Percentiles rank a stretch among this genome's conserved stretches.
phyloP scores from a whole-genome alignment of 208 protist species.

The Leishmania braziliensis region DNA sequence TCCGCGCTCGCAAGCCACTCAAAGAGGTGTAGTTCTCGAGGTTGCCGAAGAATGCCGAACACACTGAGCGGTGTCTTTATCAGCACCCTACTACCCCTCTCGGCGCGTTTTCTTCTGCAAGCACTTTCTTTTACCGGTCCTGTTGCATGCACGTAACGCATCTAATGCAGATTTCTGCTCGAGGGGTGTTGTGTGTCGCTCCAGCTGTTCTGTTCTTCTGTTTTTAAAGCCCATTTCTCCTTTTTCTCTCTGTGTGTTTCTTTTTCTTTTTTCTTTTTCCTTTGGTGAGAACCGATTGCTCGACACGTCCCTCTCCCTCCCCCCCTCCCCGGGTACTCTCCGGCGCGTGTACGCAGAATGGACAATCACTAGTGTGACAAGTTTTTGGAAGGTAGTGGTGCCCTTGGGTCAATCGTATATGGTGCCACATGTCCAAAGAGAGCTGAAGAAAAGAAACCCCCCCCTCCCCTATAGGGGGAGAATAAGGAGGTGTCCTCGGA shows the following conservation, averaged over 20 bases:
- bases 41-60: neutral
- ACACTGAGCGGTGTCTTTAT: neutral
- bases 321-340: neutral
- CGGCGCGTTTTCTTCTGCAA: neutral
- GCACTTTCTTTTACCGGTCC: neutral
- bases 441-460: neutral
- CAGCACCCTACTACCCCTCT: neutral
- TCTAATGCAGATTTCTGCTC: neutral
- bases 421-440: neutral
- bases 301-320: neutral
- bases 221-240: neutral
- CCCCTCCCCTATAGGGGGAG: neutral
- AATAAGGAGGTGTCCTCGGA: neutral
- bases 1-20: constrained; percentile 87
- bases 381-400: neutral
- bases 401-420: neutral
- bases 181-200: neutral
- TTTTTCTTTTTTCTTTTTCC: no score
- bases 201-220: neutral
- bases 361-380: neutral
- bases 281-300: neutral
- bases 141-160: neutral
- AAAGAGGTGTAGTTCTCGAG: neutral
- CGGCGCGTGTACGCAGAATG: neutral
- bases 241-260: neutral